These are phyloP conservation scores for Betula pendula DNA, from an alignment of 306 rosid species.

Conservation along the genomic window DNA sequence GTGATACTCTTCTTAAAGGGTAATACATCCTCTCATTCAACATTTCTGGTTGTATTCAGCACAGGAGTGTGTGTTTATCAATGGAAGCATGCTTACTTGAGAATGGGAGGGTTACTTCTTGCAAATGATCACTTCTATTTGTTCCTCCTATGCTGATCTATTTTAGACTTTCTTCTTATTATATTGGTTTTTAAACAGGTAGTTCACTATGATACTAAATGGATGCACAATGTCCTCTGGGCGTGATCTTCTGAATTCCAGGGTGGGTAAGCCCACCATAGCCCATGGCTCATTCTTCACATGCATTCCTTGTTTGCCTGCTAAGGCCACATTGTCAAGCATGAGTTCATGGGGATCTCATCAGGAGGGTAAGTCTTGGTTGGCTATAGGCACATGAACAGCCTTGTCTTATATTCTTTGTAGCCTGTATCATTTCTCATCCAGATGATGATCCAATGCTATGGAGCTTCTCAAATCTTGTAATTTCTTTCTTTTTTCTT, in stretches of 20 bases:
- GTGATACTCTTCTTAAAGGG: not conserved
- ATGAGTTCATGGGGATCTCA: constrained; percentile 41
- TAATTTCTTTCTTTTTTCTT: not conserved
- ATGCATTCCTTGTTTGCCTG: constrained; percentile 37
- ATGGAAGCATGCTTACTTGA: not conserved
- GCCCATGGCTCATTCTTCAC: constrained; percentile 29
- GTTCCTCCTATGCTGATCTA: not conserved
- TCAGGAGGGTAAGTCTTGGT: constrained; percentile 34
- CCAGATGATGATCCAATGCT: not conserved
- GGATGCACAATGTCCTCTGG: constrained; percentile 50
- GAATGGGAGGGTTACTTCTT: not conserved
- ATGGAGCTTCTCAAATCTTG: not conserved
- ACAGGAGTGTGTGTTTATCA: not conserved
- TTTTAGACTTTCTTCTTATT: not conserved
- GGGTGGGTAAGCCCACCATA: constrained; percentile 25
- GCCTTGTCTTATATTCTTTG: constrained; percentile 13
- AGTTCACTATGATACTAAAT: constrained; percentile 52
- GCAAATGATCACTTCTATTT: not conserved
- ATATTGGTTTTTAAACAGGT: constrained; percentile 35
- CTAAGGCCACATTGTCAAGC: constrained; percentile 40
- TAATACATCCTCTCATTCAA: not conserved
- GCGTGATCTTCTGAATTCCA: constrained; percentile 37
- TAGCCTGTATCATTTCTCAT: not conserved
- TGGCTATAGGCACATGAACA: constrained; percentile 31
- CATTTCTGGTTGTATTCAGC: not conserved